Evolutionary conservation across 805 yeast species (phyloP).

Genomic region (Spathaspora sp.): DNA sequence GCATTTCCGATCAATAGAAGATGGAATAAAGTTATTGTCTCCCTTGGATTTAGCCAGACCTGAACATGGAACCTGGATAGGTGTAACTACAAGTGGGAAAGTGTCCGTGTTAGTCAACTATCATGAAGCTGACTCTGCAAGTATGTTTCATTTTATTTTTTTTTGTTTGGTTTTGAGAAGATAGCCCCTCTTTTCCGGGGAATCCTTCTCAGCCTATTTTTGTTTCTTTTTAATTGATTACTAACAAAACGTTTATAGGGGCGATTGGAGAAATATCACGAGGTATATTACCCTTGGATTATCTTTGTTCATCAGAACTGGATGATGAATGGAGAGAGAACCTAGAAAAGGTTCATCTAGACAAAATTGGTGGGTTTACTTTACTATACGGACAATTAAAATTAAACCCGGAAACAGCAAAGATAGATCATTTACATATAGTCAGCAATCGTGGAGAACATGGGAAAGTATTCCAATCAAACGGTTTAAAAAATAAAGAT

Average conservation of each 20-base stretch:
- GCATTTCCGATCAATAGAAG: constrained; percentile 23
- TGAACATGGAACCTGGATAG: constrained; percentile 92
- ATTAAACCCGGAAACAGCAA: constrained; percentile 16
- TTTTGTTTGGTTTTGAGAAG: neutral
- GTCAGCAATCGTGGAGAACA: constrained; percentile 49
- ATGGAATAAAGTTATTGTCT: constrained; percentile 44
- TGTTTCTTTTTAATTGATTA: constrained; percentile 2
- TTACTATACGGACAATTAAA: constrained; percentile 51
- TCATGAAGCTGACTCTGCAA: constrained; percentile 41
- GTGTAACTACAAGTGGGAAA: constrained; percentile 54
- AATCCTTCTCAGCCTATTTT: neutral
- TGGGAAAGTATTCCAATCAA: constrained; percentile 27
- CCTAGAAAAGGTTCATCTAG: constrained; percentile 19
- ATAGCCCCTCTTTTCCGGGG: neutral
- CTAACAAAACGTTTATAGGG: constrained; percentile 14
- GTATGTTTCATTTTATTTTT: constrained; percentile 11
- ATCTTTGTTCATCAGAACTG: constrained; percentile 29
- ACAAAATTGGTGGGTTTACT: constrained; percentile 59
- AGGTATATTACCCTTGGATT: constrained; percentile 48
- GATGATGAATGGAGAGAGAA: constrained; percentile 46
- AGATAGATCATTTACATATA: constrained; percentile 36
- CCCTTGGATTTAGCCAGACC: constrained; percentile 72
- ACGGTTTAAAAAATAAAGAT: constrained; percentile 5
- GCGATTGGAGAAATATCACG: constrained; percentile 42
- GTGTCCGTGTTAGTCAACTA: constrained; percentile 76